Evolutionary conservation across 345 rosid genomes (phyloP).

Genomic region (Gossypium rotundifolium): DNA sequence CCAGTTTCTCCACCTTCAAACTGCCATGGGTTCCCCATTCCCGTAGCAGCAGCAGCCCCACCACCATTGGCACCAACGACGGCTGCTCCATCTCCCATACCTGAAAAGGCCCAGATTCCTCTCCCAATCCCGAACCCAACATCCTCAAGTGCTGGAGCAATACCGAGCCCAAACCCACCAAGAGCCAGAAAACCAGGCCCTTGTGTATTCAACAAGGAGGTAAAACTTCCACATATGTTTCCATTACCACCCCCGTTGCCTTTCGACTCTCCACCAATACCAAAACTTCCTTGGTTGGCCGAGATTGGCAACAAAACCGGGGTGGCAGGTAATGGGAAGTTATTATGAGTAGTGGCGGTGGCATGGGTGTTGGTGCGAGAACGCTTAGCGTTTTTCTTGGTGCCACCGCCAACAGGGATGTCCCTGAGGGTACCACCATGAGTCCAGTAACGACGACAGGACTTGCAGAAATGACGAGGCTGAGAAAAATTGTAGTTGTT

Average conservation of each 20-base stretch:
- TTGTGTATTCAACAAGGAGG: slow-evolving; percentile 60
- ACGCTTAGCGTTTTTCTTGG: slow-evolving; percentile 79
- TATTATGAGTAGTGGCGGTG: slow-evolving; percentile 11
- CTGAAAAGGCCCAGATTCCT: slow-evolving; percentile 70
- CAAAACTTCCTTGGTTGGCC: slow-evolving; percentile 23
- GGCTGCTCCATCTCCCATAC: slow-evolving; percentile 37
- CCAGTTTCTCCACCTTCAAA: slow-evolving; percentile 59
- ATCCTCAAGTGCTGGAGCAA: slow-evolving; percentile 53
- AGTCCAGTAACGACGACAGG: slow-evolving; percentile 98
- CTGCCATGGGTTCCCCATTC: slow-evolving; percentile 65
- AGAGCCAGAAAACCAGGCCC: slow-evolving; percentile 65
- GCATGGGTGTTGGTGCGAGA: slow-evolving; percentile 36
- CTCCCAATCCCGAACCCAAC: slow-evolving; percentile 64
- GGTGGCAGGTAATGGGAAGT: slow-evolving; percentile 38
- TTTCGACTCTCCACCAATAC: slow-evolving; percentile 25
- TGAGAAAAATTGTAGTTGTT: slow-evolving; percentile 95
- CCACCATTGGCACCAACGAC: slow-evolving; percentile 26
- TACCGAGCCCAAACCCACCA: slow-evolving; percentile 71
- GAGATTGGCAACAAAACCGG: slow-evolving; percentile 50
- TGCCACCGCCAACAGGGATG: slow-evolving; percentile 91
- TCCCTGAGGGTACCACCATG: slow-evolving; percentile 94
- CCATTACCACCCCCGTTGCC: slow-evolving; percentile 17
- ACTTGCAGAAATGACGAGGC: slow-evolving; percentile 98
- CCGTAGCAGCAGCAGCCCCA: slow-evolving; percentile 19
- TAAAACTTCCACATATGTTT: slow-evolving; percentile 43